Evolutionary conservation across 1,139 yeast genomes (phyloP).

Genomic region (Suhomyces taliae): DNA sequence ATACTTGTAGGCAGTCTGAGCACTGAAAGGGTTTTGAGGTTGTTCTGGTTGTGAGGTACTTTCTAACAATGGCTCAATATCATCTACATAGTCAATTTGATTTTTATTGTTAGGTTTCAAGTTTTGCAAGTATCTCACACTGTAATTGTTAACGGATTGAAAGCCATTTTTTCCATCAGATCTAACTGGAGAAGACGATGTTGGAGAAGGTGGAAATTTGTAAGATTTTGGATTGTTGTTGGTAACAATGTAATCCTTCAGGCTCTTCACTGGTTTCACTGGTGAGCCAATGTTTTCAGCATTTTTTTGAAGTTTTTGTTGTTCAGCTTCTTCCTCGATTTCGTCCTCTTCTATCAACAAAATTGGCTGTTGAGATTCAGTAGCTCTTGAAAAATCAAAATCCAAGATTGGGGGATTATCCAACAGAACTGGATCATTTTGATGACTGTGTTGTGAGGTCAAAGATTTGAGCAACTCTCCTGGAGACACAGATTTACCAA

Average conservation of each 20-base stretch:
- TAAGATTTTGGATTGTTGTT: slow-evolving; percentile 42
- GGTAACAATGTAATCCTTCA: slow-evolving; percentile 41
- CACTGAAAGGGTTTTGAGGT: slow-evolving; percentile 7
- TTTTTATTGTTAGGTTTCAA: slow-evolving; percentile 19
- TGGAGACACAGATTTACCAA: slow-evolving; percentile 36
- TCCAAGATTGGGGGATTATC: slow-evolving; percentile 17
- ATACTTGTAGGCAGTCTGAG: slow-evolving; percentile 22
- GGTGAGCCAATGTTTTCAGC: not conserved
- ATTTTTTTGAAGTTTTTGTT: slow-evolving; percentile 13
- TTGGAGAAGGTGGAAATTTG: slow-evolving; percentile 50
- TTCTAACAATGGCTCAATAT: slow-evolving; percentile 40
- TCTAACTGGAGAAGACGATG: slow-evolving; percentile 16
- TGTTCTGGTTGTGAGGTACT: not conserved
- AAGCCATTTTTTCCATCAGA: slow-evolving; percentile 10
- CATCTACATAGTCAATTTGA: slow-evolving; percentile 36
- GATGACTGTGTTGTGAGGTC: slow-evolving; percentile 8
- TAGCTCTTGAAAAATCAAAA: slow-evolving; percentile 16
- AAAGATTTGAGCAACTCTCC: slow-evolving; percentile 33
- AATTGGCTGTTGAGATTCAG: slow-evolving; percentile 21
- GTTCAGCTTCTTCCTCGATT: slow-evolving; percentile 17
- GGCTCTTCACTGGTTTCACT: slow-evolving; percentile 10
- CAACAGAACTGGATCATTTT: slow-evolving; percentile 6
- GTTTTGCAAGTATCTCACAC: slow-evolving; percentile 47
- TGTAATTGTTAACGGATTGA: slow-evolving; percentile 32
- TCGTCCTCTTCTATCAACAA: slow-evolving; percentile 33